Evolutionary conservation across 2,329 filamentous ascomycete genomes (phyloP), one percentile per base, ranked within the genome.

Genomic region (Sarocladium strictum): DNA sequence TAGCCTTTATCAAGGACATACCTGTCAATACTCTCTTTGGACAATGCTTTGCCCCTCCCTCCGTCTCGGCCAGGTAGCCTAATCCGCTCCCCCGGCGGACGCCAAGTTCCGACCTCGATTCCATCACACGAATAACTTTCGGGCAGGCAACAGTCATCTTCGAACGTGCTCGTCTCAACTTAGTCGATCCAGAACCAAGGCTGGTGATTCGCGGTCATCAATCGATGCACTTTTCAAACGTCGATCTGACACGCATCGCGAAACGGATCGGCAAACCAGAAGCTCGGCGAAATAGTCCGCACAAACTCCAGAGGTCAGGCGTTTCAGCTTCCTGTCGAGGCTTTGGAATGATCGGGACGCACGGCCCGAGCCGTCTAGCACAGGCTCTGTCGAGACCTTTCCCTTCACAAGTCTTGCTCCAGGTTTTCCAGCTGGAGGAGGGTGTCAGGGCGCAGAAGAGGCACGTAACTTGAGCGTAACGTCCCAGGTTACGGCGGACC

Each of bases 291-390:
- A 21, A 21, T 11, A 9, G 23, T 7, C 19, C 38, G 7, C 17
- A 21, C 38, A 23, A 14, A 6, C 17, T 12, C 14, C 43, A n/a
- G 17, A 49, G 15, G 5, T 32, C 43, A 49, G 43, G n/a, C n/a
- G n/a, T n/a, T n/a, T 24, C 27, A 29, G 21, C 17, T 17, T 19
- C 38, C 38, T 21, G 9, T 43, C n/a, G 38, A 43, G 9, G 38
- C 9, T 24, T 7, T 21, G 43, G 23, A 3, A 27, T 24, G 43
- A n/a, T 24, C 47, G 47, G 47, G 47, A 23, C 27, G 47, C 12
- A 51, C 47, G 47, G 47, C 47, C 47, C 47, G 47, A 51, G 27
- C 47, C 47, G 47, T 51, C 23, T 51, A 17, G 9, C 26, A 51
- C 6, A n/a, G 47, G 26, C 17, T 35, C 11, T 21, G 47, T 33